Evolutionary conservation across 495 filamentous ascomycete species (phyloP).

Genomic region (Aspergillus sclerotioniger): DNA sequence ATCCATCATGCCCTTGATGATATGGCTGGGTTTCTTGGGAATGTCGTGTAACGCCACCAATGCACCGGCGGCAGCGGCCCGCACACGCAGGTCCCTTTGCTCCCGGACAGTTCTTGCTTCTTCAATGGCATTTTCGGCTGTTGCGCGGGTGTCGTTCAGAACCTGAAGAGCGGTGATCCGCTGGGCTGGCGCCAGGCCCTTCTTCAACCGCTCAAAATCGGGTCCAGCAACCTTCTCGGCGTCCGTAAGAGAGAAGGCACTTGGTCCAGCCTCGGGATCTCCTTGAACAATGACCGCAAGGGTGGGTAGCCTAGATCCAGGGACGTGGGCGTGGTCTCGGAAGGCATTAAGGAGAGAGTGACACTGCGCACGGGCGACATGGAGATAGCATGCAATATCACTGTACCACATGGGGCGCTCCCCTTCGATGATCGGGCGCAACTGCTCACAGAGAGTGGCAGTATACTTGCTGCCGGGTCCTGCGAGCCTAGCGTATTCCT

Average conservation of each 20-base stretch:
- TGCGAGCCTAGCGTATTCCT: conserved; percentile 69
- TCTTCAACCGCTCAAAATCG: conserved; percentile 86
- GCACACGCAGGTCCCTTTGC: conserved; percentile 80
- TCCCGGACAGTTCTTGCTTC: conserved; percentile 77
- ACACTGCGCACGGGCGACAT: conserved; percentile 85
- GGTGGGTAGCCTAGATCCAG: conserved; percentile 65
- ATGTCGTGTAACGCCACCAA: conserved; percentile 79
- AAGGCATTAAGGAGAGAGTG: conserved; percentile 86
- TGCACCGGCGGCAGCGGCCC: conserved; percentile 82
- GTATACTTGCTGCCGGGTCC: conserved; percentile 46
- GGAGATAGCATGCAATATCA: conserved; percentile 83
- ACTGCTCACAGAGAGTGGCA: conserved; percentile 52
- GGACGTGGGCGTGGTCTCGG: conserved; percentile 78
- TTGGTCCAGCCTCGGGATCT: conserved; percentile 82
- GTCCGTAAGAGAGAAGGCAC: conserved; percentile 82
- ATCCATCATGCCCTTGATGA: conserved; percentile 97
- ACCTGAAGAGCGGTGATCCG: conserved; percentile 73
- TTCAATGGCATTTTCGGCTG: conserved; percentile 66
- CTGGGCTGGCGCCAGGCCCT: conserved; percentile 75
- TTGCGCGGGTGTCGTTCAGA: conserved; percentile 69
- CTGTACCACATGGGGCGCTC: conserved; percentile 80
- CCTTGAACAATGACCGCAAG: conserved; percentile 91
- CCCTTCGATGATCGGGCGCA: conserved; percentile 73
- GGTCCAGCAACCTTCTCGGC: conserved; percentile 79
- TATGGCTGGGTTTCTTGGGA: conserved; percentile 83